Evolutionary conservation across 2,329 filamentous ascomycete genomes (phyloP).

Genomic region (Immersiporthe knoxdaviesiana): DNA sequence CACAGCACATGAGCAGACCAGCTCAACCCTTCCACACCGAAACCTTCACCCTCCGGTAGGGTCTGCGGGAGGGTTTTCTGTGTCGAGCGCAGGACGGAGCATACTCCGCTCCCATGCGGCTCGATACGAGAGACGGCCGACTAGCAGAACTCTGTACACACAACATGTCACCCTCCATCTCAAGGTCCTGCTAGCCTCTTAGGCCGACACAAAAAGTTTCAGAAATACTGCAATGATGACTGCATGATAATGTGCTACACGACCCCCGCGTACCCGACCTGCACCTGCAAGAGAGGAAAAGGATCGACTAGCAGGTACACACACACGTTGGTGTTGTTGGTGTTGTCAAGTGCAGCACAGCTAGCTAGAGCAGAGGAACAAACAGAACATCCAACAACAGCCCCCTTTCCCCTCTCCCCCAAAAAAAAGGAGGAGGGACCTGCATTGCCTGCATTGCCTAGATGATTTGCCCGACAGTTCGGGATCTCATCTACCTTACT

Average conservation of each 20-base stretch:
- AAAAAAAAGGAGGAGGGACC: neutral
- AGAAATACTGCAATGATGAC: conserved; percentile 7
- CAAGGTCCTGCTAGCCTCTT: neutral
- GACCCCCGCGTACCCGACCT: neutral
- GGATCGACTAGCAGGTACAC: neutral
- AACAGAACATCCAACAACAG: too few species aligned
- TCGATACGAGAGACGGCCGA: conserved; percentile 1
- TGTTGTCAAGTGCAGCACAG: neutral
- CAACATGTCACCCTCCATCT: conserved; percentile 4
- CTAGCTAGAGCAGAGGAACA: neutral
- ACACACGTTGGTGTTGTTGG: neutral
- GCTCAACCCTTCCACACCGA: neutral
- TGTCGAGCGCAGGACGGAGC: conserved; percentile 1
- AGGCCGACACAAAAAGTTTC: neutral
- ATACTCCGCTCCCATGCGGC: conserved; percentile 5
- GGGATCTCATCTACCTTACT: neutral
- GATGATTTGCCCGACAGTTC: neutral
- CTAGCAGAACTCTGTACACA: neutral
- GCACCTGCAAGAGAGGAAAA: neutral
- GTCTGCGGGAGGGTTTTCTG: neutral
- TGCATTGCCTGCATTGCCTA: neutral
- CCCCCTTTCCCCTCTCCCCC: too few species aligned
- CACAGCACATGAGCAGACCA: neutral
- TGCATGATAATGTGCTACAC: neutral
- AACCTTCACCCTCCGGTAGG: neutral